Percentiles rank a stretch among this genome's conserved stretches.
These are phyloP conservation scores for Ophiostoma sp. DNA, from an alignment of 2,329 filamentous ascomycete genomes.

Conservation along the genomic window DNA sequence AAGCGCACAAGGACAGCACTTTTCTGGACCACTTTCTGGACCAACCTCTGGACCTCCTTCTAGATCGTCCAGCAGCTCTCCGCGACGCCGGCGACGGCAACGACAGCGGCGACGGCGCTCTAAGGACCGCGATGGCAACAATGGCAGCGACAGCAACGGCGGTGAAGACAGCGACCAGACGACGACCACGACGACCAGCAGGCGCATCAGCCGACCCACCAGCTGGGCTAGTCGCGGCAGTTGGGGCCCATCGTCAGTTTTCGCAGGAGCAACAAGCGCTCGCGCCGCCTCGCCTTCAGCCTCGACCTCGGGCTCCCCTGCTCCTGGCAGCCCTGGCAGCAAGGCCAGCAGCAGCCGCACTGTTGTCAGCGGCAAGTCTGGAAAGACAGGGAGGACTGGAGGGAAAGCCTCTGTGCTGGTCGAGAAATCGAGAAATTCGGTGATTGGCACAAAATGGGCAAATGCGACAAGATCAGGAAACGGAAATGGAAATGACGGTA, in stretches of 20 bases:
- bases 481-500: constrained; percentile 12
- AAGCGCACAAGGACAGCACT: constrained; percentile 16
- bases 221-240: constrained; percentile 27
- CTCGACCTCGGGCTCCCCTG: not conserved
- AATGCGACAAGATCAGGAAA: constrained; percentile 10
- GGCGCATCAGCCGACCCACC: constrained; percentile 5
- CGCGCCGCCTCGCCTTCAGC: not conserved
- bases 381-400: constrained; percentile 13
- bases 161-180: constrained; percentile 24
- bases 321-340: constrained; percentile 22
- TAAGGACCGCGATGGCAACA: constrained; percentile 6
- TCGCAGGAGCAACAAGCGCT: constrained; percentile 16
- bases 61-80: constrained; percentile 16
- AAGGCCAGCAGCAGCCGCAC: constrained; percentile 22
- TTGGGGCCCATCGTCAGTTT: constrained; percentile 25
- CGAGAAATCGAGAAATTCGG: constrained; percentile 21
- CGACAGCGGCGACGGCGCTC: constrained; percentile 15
- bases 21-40: not conserved
- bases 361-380: not conserved
- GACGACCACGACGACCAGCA: constrained; percentile 7
- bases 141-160: constrained; percentile 10
- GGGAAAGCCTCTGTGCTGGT: constrained; percentile 4
- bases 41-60: not conserved
- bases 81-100: constrained; percentile 17
- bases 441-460: constrained; percentile 29